Evolutionary conservation across 306 rosid species (phyloP), one percentile per base, ranked within the genome.

Genomic region (Corylus heterophylla): DNA sequence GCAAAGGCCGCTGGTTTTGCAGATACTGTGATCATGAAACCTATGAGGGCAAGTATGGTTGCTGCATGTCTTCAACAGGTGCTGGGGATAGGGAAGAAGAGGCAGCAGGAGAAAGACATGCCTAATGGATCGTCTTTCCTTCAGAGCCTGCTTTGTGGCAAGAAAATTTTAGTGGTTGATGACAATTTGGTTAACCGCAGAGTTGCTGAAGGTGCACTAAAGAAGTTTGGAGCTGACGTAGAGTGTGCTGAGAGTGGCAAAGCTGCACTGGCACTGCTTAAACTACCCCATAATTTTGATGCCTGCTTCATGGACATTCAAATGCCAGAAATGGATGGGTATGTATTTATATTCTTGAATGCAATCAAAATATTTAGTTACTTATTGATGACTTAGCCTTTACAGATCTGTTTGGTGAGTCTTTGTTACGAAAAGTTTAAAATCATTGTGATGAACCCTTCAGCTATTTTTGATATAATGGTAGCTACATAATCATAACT

Each of bases 281-380:
- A 91, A 69, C 78, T 90, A 45, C 99, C 99, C 12, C 98, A 96
- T 72, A 45, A 73, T 71, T 93, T 96, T 56, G 97, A 96, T 86
- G 99, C 99, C 25, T 96, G 99, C 84, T 96, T 96, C 89, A 96
- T 96, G 99, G 99, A 96, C 80, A 93, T 96, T 81, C 99, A 96
- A 77, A 96, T 96, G 99, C 99, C 99, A 11, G 99, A 96, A 81
- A 96, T 96, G 99, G 99, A 96, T 69, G 99, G 99, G 99, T 68
- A 42, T n/a, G 72, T n/a, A 17, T n/a, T 42, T 18, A 67, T 18
- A 16, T 64, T 18, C n/a, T 67, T 3, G 25, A 68, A 68, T 68
- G 51, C 50, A 68, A 68, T 68, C 29, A 39, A 39, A 8, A 18
- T 18, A 68, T 68, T 42, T 18, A 8, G 51, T 11, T n/a, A 9